Evolutionary conservation across 2,329 filamentous ascomycete species (phyloP).

Genomic region (Colletotrichum orchidophilum): DNA sequence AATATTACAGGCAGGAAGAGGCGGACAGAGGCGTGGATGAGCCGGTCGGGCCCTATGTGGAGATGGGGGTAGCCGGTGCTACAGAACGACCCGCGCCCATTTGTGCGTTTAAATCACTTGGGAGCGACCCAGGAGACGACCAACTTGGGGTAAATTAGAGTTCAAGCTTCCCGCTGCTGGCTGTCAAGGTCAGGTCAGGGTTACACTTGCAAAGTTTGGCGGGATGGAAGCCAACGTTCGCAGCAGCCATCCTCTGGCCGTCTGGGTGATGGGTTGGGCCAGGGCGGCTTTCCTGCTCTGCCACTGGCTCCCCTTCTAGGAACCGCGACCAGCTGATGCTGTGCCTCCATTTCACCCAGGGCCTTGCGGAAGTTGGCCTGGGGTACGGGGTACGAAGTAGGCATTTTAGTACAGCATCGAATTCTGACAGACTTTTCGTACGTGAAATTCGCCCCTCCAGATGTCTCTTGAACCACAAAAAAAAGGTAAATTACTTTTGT

Average conservation of each 20-base stretch:
- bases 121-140: conserved; percentile 3
- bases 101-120: conserved; percentile 35
- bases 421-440: background rate
- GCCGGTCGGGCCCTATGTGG: background rate
- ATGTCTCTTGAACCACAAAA: background rate
- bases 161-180: background rate
- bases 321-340: background rate
- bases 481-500: background rate
- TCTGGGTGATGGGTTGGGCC: background rate
- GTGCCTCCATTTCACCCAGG: background rate
- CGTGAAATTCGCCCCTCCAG: background rate
- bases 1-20: conserved; percentile 4
- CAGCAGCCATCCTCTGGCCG: background rate
- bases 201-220: conserved; percentile 1
- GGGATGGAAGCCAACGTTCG: background rate
- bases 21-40: background rate
- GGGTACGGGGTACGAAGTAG: no score
- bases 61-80: conserved; percentile 4
- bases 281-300: conserved; percentile 28
- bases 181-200: background rate
- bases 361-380: background rate
- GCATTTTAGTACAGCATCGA: background rate
- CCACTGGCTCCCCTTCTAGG: conserved; percentile 14
- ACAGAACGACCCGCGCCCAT: conserved; percentile 28
- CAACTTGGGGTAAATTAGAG: conserved; percentile 14